Evolutionary conservation across 208 protist species (phyloP), one percentile per base, ranked within the genome.

Genomic region (Entamoeba invadens): DNA sequence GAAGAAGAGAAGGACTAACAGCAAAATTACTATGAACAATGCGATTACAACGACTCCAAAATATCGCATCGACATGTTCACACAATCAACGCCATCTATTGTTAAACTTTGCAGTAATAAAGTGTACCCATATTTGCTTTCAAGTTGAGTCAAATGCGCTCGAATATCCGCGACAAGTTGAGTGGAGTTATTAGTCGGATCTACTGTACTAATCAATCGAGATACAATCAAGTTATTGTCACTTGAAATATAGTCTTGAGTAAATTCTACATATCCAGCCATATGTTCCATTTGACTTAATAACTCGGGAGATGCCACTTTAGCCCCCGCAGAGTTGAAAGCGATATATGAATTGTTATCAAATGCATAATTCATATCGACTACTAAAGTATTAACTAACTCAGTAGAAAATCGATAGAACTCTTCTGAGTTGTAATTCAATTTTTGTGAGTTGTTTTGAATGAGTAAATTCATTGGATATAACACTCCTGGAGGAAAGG

Each of bases 1-100:
- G 93, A 97, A 97, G 45, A 95, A 14, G 45, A 45, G 44, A 87
- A 97, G 31, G 2, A 97, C 18, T 5, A 96, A 46, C 2, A 96
- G 93, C 0, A 97, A 92, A 93, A 96, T 93, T 46, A 51, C 4
- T 5, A 94, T 51, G 68, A 93, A 92, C 31, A 96, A 45, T 16
- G 51, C 77, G 44, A 96, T 57, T 45, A 96, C 25, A 46, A 94
- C 38, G n/a, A 95, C 93, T 92, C 96, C 38, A n/a, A 87, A 96
- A 45, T 93, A 93, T 0, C 91, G 25, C 38, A 92, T 45, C 16
- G 45, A 50, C n/a, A 45, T 14, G 16, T 87, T 87, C 25, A 87
- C 57, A 87, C 57, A 87, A 87, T 87, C 57, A 2, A 87, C 57
- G 4, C 57, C 57, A 87, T 87, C 57, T 42, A 87, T 35, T 42